Evolutionary conservation across 148 eudicot genomes (phyloP), one percentile per base, ranked within the genome.

Genomic region (Rhododendron molle): DNA sequence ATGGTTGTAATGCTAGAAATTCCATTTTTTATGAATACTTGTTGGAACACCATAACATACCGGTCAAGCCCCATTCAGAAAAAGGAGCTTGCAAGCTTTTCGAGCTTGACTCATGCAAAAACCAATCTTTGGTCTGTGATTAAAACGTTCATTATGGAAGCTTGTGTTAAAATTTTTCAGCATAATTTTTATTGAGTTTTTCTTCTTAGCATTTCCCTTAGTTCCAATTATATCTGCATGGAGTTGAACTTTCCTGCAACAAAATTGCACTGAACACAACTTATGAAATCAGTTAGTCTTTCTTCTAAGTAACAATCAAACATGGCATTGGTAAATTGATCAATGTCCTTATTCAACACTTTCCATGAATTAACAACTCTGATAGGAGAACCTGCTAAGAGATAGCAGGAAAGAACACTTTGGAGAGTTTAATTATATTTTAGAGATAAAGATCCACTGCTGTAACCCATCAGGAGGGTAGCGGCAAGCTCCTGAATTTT

Each of bases 341-440:
- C 97, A 38, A 95, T 96, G 86, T 95, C 99, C 85, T 89, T 90
- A 88, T 95, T 97, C 0, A 98, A 95, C 71, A 96, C 99, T 52
- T 96, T 98, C 99, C 99, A 96, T 47, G 95, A 90, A 88, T 96
- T 96, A 43, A 97, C 98, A 28, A 96, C 89, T n/a, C 93, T 95
- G 18, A 95, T 90, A 18, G 99, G 99, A 83, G 99, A 94, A 10
- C 98, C 99, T 2, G 96, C 97, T 76, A 91, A 80, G 20, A 96
- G 86, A 85, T 96, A 96, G 83, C 90, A 90, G 54, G 94, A 89
- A 43, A 97, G 94, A 84, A 92, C 89, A 52, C 99, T 96, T 28
- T 90, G 90, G 13, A 98, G 99, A 85, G 93, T 81, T 62, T 93
- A 96, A 4, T 83, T 50, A 11, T 98, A 97, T 50, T 90, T 89